Evolutionary conservation across 257 asterid species (phyloP), one percentile per base, ranked within the genome.

Genomic region (Solanum microdontum): DNA sequence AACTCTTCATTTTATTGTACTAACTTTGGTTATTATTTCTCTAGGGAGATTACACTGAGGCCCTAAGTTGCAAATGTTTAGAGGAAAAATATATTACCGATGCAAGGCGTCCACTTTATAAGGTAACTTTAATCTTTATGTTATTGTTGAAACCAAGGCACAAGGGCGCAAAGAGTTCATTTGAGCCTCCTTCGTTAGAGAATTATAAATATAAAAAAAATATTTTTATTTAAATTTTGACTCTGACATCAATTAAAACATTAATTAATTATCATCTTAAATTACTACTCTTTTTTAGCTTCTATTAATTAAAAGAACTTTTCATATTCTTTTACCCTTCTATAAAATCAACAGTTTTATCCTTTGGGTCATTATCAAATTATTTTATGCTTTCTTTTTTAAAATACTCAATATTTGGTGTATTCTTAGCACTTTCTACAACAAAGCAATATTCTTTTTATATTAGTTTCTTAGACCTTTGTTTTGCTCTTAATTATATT

Each of bases 31-130:
- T 8, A 30, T 84, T 84, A 84, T 62, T 64, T 37, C 11, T 66
- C 14, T 43, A 84, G 87, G 87, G 80, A 36, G 30, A 84, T 12
- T 84, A 37, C 64, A 64, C 1, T 1, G 26, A 84, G 21, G 80
- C 87, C 7, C 30, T 24, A 69, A 11, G 64, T 13, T 14, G 7
- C 26, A 11, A 33, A 10, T 84, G 87, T 36, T 66, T 84, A 66
- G 3, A 66, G 7, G 87, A 84, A 24, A 12, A 66, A 64, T 64
- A 0, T 8, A 84, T 84, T 43, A 84, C 87, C 24, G 87, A 84
- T 84, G 87, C 87, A 39, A 84, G 87, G 19, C 79, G 87, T 36
- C 87, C 87, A 37, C 30, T 84, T 10, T 84, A 84, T n/a, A 84
- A 84, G 87, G 87, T 84, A 84, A 7, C 24, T 60, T 84, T 33